phyloP scores from a whole-genome alignment of 106 monocot genomes.

The Apostasia shenzhenica region DNA sequence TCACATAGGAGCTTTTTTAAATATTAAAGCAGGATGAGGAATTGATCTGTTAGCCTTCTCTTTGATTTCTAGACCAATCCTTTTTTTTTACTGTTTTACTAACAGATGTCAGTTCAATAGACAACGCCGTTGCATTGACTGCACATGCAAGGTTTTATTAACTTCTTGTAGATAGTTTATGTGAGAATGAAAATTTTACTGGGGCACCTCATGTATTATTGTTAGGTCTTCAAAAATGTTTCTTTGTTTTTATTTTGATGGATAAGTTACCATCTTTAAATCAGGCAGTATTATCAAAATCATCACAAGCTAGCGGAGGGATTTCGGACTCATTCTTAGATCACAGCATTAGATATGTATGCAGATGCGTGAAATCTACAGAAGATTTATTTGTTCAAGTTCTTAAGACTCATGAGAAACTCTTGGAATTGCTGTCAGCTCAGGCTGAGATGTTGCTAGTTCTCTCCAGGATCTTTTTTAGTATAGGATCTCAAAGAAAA shows the following conservation, averaged over 20 bases:
- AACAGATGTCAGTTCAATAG: too few relatives aligned
- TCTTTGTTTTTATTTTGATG: not conserved
- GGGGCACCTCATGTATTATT: too few relatives aligned
- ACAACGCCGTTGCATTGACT: too few relatives aligned
- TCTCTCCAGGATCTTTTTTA: conserved; percentile 39
- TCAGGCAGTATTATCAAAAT: conserved; percentile 23
- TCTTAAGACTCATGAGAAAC: conserved; percentile 12
- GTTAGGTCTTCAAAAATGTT: too few relatives aligned
- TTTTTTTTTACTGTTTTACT: too few relatives aligned
- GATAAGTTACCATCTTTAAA: not conserved
- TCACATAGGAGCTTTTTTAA: too few relatives aligned
- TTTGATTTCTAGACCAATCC: too few relatives aligned
- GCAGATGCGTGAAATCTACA: conserved; percentile 34
- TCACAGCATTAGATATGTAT: conserved; percentile 35
- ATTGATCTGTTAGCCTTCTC: too few relatives aligned
- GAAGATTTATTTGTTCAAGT: conserved; percentile 20
- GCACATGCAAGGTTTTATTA: too few relatives aligned
- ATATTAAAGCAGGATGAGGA: too few relatives aligned
- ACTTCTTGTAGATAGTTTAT: too few relatives aligned
- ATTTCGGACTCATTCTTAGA: conserved; percentile 26
- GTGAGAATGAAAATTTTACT: too few relatives aligned
- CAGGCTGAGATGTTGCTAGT: conserved; percentile 59
- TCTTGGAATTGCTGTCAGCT: conserved; percentile 25
- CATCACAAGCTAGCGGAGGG: not conserved
- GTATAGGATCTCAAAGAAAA: conserved; percentile 8